These are phyloP conservation scores for Geotrichum citri-aurantii DNA, from an alignment of 1,139 yeast genomes.

Conservation along the genomic window DNA sequence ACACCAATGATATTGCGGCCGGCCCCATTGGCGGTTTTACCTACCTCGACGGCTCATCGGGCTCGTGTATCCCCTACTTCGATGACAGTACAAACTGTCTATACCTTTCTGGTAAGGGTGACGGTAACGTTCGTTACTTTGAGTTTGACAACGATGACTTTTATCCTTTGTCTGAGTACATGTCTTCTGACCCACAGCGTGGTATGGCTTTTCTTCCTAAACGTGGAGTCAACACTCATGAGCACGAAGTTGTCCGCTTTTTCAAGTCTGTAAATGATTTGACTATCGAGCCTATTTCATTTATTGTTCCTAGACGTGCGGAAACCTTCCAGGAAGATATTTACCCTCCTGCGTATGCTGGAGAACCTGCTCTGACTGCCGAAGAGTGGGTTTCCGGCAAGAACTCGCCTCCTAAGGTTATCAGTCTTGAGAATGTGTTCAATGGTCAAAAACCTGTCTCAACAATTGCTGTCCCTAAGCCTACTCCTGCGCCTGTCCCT, in stretches of 20 bases:
- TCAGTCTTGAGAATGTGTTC: constrained; percentile 68
- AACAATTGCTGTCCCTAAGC: constrained; percentile 28
- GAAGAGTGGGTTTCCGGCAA: constrained; percentile 78
- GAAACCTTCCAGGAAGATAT: constrained; percentile 91
- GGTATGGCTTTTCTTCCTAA: constrained; percentile 92
- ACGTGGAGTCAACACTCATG: constrained; percentile 66
- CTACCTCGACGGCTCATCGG: constrained; percentile 83
- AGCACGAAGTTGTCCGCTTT: constrained; percentile 75
- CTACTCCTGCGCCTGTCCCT: constrained; percentile 22
- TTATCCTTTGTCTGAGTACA: constrained; percentile 75
- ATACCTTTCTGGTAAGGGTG: constrained; percentile 95
- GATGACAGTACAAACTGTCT: constrained; percentile 77
- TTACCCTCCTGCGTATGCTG: constrained; percentile 85
- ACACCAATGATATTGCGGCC: constrained; percentile 58
- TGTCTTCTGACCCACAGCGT: constrained; percentile 88
- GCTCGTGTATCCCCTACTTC: constrained; percentile 84
- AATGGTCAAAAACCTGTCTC: constrained; percentile 55
- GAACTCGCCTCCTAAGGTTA: constrained; percentile 67
- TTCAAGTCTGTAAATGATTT: constrained; percentile 82
- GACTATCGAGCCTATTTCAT: constrained; percentile 81
- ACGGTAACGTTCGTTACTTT: constrained; percentile 90
- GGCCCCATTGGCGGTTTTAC: constrained; percentile 90
- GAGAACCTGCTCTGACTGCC: constrained; percentile 69
- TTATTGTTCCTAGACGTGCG: constrained; percentile 87
- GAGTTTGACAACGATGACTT: constrained; percentile 75